phyloP scores from a whole-genome alignment of 192 early-diverging fungal species.

The Gigaspora rosea region DNA sequence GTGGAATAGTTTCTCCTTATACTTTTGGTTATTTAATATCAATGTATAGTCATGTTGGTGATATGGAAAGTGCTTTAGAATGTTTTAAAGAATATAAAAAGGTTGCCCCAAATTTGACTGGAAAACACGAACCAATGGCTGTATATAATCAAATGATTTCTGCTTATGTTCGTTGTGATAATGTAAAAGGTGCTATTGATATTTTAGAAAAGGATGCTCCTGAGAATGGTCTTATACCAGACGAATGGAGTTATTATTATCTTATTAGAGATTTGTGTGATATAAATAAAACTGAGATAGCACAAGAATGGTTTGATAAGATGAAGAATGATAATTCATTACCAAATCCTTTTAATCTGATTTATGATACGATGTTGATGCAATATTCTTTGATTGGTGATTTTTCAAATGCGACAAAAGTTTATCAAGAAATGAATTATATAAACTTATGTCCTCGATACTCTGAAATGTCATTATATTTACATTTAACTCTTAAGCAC shows the following conservation, averaged over 20 bases:
- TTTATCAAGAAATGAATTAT: conserved; percentile 9
- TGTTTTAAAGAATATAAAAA: conserved; percentile 20
- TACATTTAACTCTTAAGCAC: neutral
- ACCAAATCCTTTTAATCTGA: conserved; percentile 7
- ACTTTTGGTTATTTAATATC: conserved; percentile 25
- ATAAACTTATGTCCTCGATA: neutral
- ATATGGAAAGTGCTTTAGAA: conserved; percentile 14
- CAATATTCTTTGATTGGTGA: conserved; percentile 12
- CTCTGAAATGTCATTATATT: neutral
- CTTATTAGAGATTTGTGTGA: conserved; percentile 23
- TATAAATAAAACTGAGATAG: neutral
- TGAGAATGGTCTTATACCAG: neutral
- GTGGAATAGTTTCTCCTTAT: neutral
- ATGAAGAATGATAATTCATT: neutral
- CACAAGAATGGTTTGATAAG: conserved; percentile 16
- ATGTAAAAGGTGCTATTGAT: conserved; percentile 5
- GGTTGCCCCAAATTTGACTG: neutral
- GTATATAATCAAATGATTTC: conserved; percentile 22
- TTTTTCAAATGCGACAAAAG: conserved; percentile 16
- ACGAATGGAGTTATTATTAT: conserved; percentile 18
- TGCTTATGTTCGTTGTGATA: conserved; percentile 11
- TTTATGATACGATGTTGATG: conserved; percentile 8
- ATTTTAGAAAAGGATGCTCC: conserved; percentile 12
- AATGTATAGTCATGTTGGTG: conserved; percentile 20
- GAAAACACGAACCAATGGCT: neutral